Evolutionary conservation across 345 rosid species (phyloP), one percentile per base, ranked within the genome.

Genomic region (Anastatica hierochuntica): DNA sequence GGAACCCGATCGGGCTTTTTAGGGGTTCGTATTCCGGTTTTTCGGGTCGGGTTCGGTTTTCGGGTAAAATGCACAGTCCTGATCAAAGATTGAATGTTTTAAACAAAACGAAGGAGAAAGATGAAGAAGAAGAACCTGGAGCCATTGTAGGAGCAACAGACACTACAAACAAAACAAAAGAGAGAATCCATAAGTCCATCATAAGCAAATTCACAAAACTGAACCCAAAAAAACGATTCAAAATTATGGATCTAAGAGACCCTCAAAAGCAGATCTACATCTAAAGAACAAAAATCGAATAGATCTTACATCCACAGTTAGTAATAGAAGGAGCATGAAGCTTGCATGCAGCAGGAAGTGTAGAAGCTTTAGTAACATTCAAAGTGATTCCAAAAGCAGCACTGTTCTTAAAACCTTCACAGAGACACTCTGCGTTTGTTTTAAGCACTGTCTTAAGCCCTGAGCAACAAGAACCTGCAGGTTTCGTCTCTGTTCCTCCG

Each of bases 311-410:
- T 14, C 43, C 64, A 38, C 81, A 77, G 3, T 42, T 8, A 10
- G 19, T 2, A 0, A 74, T 16, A 2, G 79, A 56, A 56, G 71
- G 71, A 59, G 66, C 66, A 6, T 58, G 71, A 45, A 80, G 62
- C 8, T 46, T 23, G 44, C 90, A 80, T 47, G 67, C 75, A 4
- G 56, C 31, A 26, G 82, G 72, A 12, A 83, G 64, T 7, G 56
- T 10, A 11, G 34, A 4, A 11, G 77, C 79, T 31, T 55, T 74
- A 5, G 77, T 78, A 14, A 64, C 31, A 15, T 83, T 73, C 43
- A 83, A 14, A 3, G 48, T 23, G 1, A 74, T 14, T 1, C 90
- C 80, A 38, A 78, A 23, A 14, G 50, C 35, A n/a, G 53, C 70
- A 11, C 70, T 68, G 21, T 56, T 68, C 23, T 54, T 71, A 1